Percentiles rank a stretch among this genome's conserved stretches.
phyloP scores from a whole-genome alignment of 495 filamentous ascomycete genomes.

The Cladorrhinum samala region DNA sequence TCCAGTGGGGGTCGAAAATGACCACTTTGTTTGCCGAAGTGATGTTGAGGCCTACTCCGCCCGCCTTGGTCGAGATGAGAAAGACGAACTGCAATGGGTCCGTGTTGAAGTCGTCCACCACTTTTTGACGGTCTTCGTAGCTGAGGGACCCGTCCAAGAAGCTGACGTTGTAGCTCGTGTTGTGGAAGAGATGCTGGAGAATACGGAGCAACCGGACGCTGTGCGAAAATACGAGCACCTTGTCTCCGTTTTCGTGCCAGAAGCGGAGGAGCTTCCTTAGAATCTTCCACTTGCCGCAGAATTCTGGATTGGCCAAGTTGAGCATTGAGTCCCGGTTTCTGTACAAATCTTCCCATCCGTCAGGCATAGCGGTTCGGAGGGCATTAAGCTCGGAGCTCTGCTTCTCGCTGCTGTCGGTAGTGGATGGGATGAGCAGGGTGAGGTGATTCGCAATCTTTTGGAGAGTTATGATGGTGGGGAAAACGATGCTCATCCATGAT shows the following conservation, averaged over 20 bases:
- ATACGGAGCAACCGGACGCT: constrained; percentile 81
- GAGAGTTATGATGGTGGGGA: constrained; percentile 74
- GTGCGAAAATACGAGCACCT: constrained; percentile 90
- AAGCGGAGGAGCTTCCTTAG: constrained; percentile 78
- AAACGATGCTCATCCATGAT: constrained; percentile 73
- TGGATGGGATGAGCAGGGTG: constrained; percentile 75
- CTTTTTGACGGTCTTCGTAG: constrained; percentile 76
- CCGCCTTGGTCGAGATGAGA: constrained; percentile 88
- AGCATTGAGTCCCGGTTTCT: constrained; percentile 68
- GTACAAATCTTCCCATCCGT: constrained; percentile 72
- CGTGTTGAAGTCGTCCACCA: constrained; percentile 87
- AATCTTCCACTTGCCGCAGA: constrained; percentile 96
- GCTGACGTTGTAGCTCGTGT: constrained; percentile 85
- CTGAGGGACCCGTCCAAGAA: constrained; percentile 85
- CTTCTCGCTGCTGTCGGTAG: constrained; percentile 63
- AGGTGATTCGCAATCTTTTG: constrained; percentile 92
- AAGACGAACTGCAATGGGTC: constrained; percentile 90
- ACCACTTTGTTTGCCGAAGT: constrained; percentile 98
- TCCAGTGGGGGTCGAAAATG: constrained; percentile 97
- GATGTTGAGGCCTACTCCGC: constrained; percentile 85
- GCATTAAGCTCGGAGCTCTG: constrained; percentile 72
- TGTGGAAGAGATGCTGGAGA: constrained; percentile 76
- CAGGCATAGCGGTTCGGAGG: constrained; percentile 68
- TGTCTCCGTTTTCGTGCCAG: constrained; percentile 87
- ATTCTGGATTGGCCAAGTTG: constrained; percentile 81